A percentile compares a stretch with the other conserved stretches of the same genome.
Evolutionary conservation across 306 rosid genomes (phyloP).

Genomic region (Vicia sativa): DNA sequence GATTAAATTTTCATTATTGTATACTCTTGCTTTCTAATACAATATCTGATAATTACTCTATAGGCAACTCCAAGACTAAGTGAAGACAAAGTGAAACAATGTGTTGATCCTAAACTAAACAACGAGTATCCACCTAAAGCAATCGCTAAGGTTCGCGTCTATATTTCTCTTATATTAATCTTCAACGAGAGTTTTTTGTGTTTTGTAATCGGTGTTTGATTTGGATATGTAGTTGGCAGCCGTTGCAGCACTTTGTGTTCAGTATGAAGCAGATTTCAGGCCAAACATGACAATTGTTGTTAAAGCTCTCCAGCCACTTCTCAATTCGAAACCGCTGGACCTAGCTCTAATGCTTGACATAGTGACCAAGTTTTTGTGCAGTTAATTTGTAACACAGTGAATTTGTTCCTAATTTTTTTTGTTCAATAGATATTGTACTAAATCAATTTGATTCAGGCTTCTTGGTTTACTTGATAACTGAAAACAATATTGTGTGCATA

Average conservation of each 20-base stretch:
- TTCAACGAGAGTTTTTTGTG: no score
- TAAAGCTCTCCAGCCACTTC: conserved; percentile 94
- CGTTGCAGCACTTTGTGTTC: conserved; percentile 97
- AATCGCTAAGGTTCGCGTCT: no score
- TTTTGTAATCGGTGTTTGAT: conserved; percentile 1
- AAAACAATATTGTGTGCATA: conserved; percentile 24
- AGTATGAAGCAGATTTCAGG: conserved; percentile 93
- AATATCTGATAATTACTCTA: conserved; percentile 7
- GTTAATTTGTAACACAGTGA: conserved; percentile 43
- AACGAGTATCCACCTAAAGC: conserved; percentile 10
- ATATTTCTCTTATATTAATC: no score
- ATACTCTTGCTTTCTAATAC: neutral
- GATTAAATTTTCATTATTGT: neutral
- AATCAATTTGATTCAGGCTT: conserved; percentile 33
- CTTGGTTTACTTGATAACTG: conserved; percentile 7
- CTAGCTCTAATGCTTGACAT: conserved; percentile 54
- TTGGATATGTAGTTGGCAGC: conserved; percentile 80
- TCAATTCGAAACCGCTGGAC: conserved; percentile 80
- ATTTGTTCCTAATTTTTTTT: conserved; percentile 9
- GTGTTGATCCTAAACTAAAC: neutral
- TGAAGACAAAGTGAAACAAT: no score
- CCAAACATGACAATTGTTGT: conserved; percentile 99
- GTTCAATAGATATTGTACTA: conserved; percentile 29
- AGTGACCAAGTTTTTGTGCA: conserved; percentile 29
- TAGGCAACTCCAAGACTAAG: no score